Base-by-base conservation (phyloP, 768 basidiomycete genomes). In the Dioszegia aurantiaca region DNA sequence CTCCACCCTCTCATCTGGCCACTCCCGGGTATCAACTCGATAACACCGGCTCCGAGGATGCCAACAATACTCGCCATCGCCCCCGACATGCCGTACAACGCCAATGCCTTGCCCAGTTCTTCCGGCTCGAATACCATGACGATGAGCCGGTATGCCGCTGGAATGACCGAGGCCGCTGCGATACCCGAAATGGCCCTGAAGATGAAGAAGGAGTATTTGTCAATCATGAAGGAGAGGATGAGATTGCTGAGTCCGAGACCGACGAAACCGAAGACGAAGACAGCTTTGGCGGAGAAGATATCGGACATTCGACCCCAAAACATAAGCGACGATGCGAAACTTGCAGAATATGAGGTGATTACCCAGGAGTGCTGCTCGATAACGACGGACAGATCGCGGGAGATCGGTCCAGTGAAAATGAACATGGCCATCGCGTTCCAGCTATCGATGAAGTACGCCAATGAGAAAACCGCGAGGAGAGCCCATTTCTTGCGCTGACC, bases 221-320 rank as follows among this genome's bases (percentile, higher is more conserved):
- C 58, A 12, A 56, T 33, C 14, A 60, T 19, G 60, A 70, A 70
- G 1, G 59, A 59, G 27, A 63, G 55, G 31, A 61, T 53, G 23
- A 68, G 58, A 24, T 56, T 59, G 47, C 54, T 40, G 27, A 65
- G 27, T 4, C 64, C 66, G 4, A 70, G 53, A 2, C 31, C 49
- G 16, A 60, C n/a, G 45, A 70, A 67, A 19, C 65, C 65, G n/a
- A 42, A 59, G 23, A 53, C 21, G 54, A 70, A 70, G 46, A 64
- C 59, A 11, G 52, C 30, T 36, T 60, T 56, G 31, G 67, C 53
- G 9, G 67, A 69, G 55, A 58, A 66, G 14, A 64, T 55, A 30
- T 68, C 67, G 9, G 67, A 31, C 6, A 68, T 59, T 11, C 67
- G 48, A 0, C 67, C 67, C 55, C 55, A 68, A 55, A 68, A 62